Percentiles rank a stretch among this genome's conserved stretches.
phyloP scores from a whole-genome alignment of 2,329 filamentous ascomycete species.

The Claviceps africana region DNA sequence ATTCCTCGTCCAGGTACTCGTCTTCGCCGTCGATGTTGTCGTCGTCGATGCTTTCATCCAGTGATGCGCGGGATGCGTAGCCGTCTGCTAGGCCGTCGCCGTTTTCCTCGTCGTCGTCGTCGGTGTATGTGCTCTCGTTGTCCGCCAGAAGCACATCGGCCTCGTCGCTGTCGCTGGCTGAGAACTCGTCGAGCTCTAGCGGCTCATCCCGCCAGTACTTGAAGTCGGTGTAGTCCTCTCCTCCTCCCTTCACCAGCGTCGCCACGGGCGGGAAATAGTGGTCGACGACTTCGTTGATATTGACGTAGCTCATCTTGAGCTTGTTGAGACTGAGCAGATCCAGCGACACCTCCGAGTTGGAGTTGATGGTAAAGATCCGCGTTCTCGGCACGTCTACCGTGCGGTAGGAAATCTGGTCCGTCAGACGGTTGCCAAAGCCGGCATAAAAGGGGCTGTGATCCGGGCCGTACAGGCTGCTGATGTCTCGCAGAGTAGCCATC shows the following conservation, averaged over 20 bases:
- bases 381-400: conserved; percentile 90
- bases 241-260: conserved; percentile 73
- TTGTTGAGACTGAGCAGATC: conserved; percentile 85
- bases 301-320: conserved; percentile 91
- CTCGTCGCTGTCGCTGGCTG: conserved; percentile 58
- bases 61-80: conserved; percentile 39
- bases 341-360: conserved; percentile 85
- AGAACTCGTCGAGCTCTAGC: conserved; percentile 77
- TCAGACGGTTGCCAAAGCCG: conserved; percentile 90
- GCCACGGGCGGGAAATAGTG: conserved; percentile 94
- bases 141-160: conserved; percentile 32
- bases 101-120: conserved; percentile 23
- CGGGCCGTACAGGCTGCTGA: conserved; percentile 70
- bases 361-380: conserved; percentile 97
- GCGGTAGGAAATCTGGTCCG: conserved; percentile 89
- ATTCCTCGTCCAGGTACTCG: conserved; percentile 25
- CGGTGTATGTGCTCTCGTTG: conserved; percentile 29
- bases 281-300: conserved; percentile 93
- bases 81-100: conserved; percentile 36
- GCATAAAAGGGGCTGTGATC: conserved; percentile 83
- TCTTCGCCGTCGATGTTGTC: conserved; percentile 29
- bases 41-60: conserved; percentile 22
- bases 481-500: conserved; percentile 94
- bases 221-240: conserved; percentile 94
- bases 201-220: conserved; percentile 86